Evolutionary conservation across 129 eudicot genomes (phyloP).

Genomic region (Saposhnikovia divaricata): DNA sequence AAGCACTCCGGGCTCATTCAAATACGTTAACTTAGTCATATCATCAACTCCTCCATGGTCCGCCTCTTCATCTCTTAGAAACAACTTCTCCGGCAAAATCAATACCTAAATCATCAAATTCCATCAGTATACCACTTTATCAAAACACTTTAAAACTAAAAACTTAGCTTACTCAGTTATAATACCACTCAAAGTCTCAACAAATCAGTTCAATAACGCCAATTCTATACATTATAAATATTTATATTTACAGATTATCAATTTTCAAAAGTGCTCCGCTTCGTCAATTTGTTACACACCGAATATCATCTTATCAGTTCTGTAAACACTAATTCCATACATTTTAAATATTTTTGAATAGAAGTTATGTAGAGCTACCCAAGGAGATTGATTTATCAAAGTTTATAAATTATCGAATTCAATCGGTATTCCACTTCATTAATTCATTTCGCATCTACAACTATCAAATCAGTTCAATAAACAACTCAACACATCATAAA

Average conservation of each 20-base stretch:
- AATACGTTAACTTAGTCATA: constrained; percentile 92
- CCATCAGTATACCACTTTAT: constrained; percentile 2
- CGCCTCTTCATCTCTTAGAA: constrained; percentile 74
- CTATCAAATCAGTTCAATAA: background rate
- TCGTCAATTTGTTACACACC: too few relatives aligned
- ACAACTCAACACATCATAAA: background rate
- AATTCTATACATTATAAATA: background rate
- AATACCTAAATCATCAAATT: constrained; percentile 35
- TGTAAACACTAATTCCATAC: too few relatives aligned
- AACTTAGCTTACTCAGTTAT: too few relatives aligned
- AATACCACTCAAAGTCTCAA: too few relatives aligned
- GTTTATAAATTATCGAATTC: background rate
- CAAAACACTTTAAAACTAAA: background rate
- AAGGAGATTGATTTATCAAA: background rate
- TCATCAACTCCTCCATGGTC: constrained; percentile 99
- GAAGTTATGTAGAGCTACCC: too few relatives aligned
- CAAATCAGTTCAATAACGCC: background rate
- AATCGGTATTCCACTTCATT: background rate
- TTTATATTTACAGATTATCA: too few relatives aligned
- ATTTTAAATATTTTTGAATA: too few relatives aligned
- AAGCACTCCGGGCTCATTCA: constrained; percentile 98
- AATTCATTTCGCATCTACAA: background rate
- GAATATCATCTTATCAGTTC: too few relatives aligned
- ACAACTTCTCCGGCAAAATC: constrained; percentile 53
- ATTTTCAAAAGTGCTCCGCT: too few relatives aligned